A percentile compares a stretch with the other conserved stretches of the same genome.
Conservation (phyloP, 345 rosid genomes). For the Litchi chinensis region DNA sequence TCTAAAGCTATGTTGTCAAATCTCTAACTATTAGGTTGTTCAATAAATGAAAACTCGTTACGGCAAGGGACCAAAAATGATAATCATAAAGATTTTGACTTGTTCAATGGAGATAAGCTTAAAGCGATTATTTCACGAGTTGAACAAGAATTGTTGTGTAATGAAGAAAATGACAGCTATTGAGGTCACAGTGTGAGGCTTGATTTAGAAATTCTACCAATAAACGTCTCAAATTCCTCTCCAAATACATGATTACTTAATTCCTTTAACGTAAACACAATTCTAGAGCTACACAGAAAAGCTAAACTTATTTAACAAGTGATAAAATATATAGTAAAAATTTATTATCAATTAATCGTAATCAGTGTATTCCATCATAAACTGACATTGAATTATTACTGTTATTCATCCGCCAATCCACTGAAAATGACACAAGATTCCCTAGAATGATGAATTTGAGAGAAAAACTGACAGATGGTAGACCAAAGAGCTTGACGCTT, state of each 20-base stretch:
- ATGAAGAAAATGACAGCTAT: neutral
- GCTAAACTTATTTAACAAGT: no score
- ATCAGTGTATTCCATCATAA: no score
- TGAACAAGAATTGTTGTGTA: neutral
- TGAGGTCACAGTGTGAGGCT: neutral
- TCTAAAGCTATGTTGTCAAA: neutral
- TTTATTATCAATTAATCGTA: no score
- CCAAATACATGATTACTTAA: neutral
- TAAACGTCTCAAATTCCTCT: neutral
- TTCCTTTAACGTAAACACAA: neutral
- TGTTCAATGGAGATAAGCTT: neutral
- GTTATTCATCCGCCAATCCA: no score
- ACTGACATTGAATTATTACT: no score
- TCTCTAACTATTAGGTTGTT: neutral
- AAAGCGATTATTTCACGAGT: neutral
- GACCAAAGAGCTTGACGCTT: neutral
- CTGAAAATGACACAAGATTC: no score
- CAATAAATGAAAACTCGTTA: neutral
- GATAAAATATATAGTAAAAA: no score
- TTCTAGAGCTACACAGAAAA: neutral
- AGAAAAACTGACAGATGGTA: neutral
- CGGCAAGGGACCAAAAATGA: neutral
- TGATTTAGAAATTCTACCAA: constrained; percentile 1
- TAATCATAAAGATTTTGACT: neutral
- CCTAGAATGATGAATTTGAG: neutral